Conservation (phyloP, 345 rosid genomes). For the Cardiospermum halicacabum region DNA sequence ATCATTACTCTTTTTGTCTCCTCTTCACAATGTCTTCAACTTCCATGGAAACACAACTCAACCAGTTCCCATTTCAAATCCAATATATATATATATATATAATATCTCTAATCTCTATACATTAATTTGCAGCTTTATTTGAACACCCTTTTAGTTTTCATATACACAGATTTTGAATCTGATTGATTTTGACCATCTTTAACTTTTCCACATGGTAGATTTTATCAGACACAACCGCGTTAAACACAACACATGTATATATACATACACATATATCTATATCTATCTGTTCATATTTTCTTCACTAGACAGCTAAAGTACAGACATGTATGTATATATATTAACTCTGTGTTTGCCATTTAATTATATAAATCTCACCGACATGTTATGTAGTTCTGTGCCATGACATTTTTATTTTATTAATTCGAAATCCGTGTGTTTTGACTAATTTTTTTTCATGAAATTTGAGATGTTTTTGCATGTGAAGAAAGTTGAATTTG, state of each 20-base stretch:
- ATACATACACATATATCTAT: too few species aligned
- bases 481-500: neutral
- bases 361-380: slow-evolving; percentile 7
- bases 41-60: neutral
- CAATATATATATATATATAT: too few species aligned
- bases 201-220: neutral
- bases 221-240: slow-evolving; percentile 2
- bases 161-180: too few species aligned
- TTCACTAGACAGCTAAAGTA: slow-evolving; percentile 8
- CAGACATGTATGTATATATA: too few species aligned
- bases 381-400: slow-evolving; percentile 2
- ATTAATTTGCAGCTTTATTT: neutral
- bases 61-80: neutral
- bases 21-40: neutral
- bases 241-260: neutral
- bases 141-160: neutral
- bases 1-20: neutral
- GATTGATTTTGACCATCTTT: neutral
- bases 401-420: neutral
- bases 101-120: too few species aligned
- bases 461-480: neutral
- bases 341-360: slow-evolving; percentile 7
- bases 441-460: too few species aligned
- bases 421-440: too few species aligned
- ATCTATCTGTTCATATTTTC: too few species aligned